These are phyloP conservation scores for Capsella rubella DNA, from an alignment of 441 rosid species.

Conservation along the genomic window DNA sequence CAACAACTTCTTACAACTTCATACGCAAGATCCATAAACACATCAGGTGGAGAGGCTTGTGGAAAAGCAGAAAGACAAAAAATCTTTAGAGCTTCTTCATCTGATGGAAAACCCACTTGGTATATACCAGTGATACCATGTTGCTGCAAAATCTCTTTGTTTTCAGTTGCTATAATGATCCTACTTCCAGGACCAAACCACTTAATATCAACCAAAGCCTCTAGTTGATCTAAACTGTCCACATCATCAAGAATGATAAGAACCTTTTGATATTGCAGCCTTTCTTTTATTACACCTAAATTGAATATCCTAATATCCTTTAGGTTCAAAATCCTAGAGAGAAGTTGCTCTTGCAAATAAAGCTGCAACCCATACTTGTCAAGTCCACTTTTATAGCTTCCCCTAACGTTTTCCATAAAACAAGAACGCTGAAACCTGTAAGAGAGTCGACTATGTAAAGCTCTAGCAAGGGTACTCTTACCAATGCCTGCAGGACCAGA, in stretches of 20 bases:
- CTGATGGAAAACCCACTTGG: background rate
- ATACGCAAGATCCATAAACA: no score
- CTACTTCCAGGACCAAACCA: conserved; percentile 11
- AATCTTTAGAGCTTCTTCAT: background rate
- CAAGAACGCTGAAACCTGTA: background rate
- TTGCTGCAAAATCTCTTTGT: background rate
- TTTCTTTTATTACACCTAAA: conserved; percentile 28
- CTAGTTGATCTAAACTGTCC: background rate
- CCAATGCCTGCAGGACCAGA: no score
- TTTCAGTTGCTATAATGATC: background rate
- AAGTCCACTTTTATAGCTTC: background rate
- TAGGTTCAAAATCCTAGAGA: background rate
- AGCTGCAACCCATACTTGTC: background rate
- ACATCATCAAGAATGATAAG: conserved; percentile 33
- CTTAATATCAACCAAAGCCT: background rate
- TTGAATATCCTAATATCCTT: background rate
- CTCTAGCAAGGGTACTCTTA: no score
- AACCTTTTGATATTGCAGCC: background rate
- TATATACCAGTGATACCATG: background rate
- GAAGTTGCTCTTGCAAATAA: background rate
- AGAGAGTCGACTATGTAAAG: background rate
- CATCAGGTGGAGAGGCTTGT: background rate
- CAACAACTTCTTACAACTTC: background rate
- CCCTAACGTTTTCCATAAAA: conserved; percentile 26
- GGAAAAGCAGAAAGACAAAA: background rate